Evolutionary conservation across 1,284 basidiomycete genomes (phyloP).

Genomic region (Fomes fomentarius): DNA sequence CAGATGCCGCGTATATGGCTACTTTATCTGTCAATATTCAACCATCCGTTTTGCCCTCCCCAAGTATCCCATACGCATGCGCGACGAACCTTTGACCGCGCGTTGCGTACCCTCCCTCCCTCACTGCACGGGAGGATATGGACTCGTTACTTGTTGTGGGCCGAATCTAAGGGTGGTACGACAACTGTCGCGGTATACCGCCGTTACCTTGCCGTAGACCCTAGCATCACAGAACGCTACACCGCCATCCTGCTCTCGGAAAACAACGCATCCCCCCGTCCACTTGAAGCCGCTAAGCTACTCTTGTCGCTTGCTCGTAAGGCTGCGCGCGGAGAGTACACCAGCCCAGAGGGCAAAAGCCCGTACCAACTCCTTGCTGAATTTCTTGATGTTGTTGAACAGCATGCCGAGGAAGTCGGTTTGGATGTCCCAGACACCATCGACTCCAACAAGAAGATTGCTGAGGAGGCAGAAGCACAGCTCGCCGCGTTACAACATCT

Average conservation of each 20-base stretch:
- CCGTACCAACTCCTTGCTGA: slow-evolving; percentile 94
- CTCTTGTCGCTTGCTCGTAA: slow-evolving; percentile 84
- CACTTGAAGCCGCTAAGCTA: slow-evolving; percentile 93
- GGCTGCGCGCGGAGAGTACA: slow-evolving; percentile 83
- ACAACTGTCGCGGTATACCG: slow-evolving; percentile 90
- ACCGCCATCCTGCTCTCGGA: slow-evolving; percentile 76
- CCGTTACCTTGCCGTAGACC: slow-evolving; percentile 87
- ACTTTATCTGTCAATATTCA: slow-evolving; percentile 89
- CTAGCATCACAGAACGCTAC: slow-evolving; percentile 85
- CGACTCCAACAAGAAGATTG: slow-evolving; percentile 49
- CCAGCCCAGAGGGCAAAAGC: slow-evolving; percentile 92
- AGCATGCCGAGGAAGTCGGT: slow-evolving; percentile 91
- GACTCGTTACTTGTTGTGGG: slow-evolving; percentile 95
- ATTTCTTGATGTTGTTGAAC: slow-evolving; percentile 92
- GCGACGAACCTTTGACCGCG: slow-evolving; percentile 92
- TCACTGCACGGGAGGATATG: slow-evolving; percentile 95
- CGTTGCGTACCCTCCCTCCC: slow-evolving; percentile 91
- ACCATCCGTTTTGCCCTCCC: slow-evolving; percentile 89
- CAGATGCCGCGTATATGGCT: slow-evolving; percentile 95
- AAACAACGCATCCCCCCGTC: slow-evolving; percentile 69
- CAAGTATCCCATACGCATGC: slow-evolving; percentile 88
- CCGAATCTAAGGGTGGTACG: slow-evolving; percentile 83
- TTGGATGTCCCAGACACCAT: slow-evolving; percentile 81
- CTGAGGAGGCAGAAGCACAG: slow-evolving; percentile 36
- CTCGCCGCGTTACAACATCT: slow-evolving; percentile 32